A percentile compares a stretch with the other conserved stretches of the same genome.
Evolutionary conservation across 331 rosid species (phyloP).

Genomic region (Arachis monticola): DNA sequence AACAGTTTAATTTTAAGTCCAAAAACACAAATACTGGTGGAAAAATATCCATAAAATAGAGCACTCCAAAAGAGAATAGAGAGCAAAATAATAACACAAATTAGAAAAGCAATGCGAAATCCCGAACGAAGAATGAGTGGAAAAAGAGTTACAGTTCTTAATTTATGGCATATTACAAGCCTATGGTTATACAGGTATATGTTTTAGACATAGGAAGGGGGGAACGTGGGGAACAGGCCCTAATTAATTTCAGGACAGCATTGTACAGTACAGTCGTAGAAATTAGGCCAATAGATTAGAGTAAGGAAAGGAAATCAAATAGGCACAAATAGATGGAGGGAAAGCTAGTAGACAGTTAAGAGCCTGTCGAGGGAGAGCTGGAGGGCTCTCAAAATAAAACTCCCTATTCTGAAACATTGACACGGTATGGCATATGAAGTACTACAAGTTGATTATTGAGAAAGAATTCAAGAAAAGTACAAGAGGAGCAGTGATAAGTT

Average conservation of each 20-base stretch:
- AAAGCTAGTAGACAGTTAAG: background rate
- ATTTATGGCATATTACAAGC: background rate
- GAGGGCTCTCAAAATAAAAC: background rate
- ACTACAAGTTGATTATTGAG: slow-evolving; percentile 6
- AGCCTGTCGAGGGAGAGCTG: background rate
- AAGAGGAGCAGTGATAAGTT: background rate
- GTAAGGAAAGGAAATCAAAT: background rate
- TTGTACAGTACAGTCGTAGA: background rate
- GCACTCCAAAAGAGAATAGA: background rate
- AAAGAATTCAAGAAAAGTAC: slow-evolving; percentile 9
- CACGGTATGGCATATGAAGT: background rate
- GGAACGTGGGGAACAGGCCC: background rate
- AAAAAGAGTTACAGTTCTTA: background rate
- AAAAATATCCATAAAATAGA: slow-evolving; percentile 11
- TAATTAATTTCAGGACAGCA: background rate
- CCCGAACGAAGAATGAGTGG: background rate
- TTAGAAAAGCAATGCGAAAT: slow-evolving; percentile 17
- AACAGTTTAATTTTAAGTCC: slow-evolving; percentile 33
- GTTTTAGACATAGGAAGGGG: background rate
- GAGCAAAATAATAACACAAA: slow-evolving; percentile 20
- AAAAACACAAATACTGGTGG: background rate
- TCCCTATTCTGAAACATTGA: background rate
- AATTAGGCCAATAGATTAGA: background rate
- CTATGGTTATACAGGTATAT: background rate
- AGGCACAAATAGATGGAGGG: background rate